Evolutionary conservation across 2,329 filamentous ascomycete species (phyloP).

Genomic region (Venturia aucupariae): DNA sequence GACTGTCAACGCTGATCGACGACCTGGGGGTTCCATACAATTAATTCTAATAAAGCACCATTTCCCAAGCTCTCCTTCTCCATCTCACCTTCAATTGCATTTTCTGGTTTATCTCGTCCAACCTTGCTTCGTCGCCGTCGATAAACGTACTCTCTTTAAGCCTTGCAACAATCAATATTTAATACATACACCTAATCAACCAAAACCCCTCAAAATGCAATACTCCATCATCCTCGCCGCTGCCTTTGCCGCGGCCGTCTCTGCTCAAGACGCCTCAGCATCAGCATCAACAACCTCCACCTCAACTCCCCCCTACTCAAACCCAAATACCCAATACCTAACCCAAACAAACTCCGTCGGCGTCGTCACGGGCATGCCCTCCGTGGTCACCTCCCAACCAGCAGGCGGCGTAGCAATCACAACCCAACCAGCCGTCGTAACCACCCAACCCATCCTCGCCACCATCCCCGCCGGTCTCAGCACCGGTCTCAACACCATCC

Average conservation of each 20-base stretch:
- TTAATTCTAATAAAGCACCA: not conserved
- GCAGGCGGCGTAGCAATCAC: constrained; percentile 27
- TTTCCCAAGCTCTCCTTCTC: not conserved
- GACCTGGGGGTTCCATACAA: not conserved
- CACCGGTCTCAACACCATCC: constrained; percentile 24
- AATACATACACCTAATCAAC: constrained; percentile 2
- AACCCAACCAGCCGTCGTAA: constrained; percentile 29
- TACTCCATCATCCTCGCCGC: constrained; percentile 33
- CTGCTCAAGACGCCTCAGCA: constrained; percentile 24
- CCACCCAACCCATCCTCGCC: constrained; percentile 28
- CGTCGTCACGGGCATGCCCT: constrained; percentile 41
- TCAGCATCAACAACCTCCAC: constrained; percentile 15
- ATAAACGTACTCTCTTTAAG: not conserved
- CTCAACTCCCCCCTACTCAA: constrained; percentile 18
- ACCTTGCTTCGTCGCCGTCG: not conserved
- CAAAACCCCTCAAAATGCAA: constrained; percentile 34
- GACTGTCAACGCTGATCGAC: not conserved
- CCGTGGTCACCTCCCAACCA: constrained; percentile 20
- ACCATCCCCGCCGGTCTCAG: constrained; percentile 36
- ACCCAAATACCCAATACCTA: constrained; percentile 36
- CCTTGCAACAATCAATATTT: not conserved
- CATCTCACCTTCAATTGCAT: not conserved
- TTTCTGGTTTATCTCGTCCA: not conserved
- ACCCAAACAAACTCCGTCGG: constrained; percentile 40
- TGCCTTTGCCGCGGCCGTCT: constrained; percentile 35